phyloP scores from a whole-genome alignment of 2,329 filamentous ascomycete genomes.

The Claviceps sp. region DNA sequence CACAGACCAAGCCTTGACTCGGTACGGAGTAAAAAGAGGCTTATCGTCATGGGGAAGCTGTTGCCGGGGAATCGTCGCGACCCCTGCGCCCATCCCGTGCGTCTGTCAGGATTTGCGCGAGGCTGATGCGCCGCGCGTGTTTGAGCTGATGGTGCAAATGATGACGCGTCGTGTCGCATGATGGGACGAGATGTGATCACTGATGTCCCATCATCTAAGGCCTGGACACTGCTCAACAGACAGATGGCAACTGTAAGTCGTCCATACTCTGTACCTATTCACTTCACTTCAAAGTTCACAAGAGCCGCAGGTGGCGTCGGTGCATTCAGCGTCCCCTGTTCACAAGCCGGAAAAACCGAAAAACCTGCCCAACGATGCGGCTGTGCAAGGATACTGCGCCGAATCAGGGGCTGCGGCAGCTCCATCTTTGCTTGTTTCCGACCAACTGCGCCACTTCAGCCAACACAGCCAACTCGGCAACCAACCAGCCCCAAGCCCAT shows the following conservation, averaged over 20 bases:
- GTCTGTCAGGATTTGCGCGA: not conserved
- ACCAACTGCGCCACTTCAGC: slow-evolving; percentile 5
- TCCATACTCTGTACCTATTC: no score
- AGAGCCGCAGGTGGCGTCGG: not conserved
- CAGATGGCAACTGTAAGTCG: no score
- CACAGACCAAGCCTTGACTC: not conserved
- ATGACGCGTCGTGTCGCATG: not conserved
- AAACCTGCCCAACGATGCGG: not conserved
- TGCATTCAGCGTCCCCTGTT: not conserved
- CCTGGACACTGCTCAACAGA: no score
- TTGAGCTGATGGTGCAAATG: not conserved
- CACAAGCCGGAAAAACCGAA: not conserved
- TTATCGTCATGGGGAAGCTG: not conserved
- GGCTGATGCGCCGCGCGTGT: not conserved
- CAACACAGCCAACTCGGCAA: not conserved
- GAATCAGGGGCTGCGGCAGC: not conserved
- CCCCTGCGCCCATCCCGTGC: not conserved
- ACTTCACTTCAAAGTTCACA: not conserved
- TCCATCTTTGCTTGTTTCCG: not conserved
- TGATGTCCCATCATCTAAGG: no score
- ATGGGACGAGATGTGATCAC: no score
- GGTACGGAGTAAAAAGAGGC: not conserved
- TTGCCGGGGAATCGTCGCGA: not conserved
- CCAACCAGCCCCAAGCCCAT: not conserved
- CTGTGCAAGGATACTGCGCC: not conserved